phyloP scores from a whole-genome alignment of 225 moss, liverwort and hornwort species.

The Neckera pumila region DNA sequence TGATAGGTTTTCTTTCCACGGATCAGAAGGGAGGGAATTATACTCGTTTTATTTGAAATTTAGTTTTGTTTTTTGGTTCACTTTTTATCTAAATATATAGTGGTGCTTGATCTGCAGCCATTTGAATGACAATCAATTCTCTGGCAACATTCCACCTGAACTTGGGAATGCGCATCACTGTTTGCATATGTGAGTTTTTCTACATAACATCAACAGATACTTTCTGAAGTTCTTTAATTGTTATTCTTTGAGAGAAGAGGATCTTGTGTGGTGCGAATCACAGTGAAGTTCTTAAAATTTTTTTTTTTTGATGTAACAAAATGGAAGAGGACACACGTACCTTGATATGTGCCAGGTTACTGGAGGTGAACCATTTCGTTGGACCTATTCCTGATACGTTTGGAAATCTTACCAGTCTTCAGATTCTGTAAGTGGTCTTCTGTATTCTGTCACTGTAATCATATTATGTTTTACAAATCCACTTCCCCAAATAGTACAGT shows the following conservation, averaged over 20 bases:
- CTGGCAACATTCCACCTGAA: slow-evolving; percentile 7
- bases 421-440: slow-evolving; percentile 23
- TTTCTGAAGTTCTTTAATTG: not conserved
- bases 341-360: slow-evolving; percentile 8
- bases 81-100: not conserved
- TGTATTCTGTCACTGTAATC: too few species aligned
- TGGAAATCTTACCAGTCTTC: slow-evolving; percentile 25
- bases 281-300: too few species aligned
- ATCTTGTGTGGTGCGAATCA: not conserved
- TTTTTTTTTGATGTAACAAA: not conserved
- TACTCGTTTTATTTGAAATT: not conserved
- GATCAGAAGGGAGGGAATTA: not conserved
- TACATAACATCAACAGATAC: not conserved
- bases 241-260: not conserved
- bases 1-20: not conserved
- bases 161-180: not conserved
- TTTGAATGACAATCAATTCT: slow-evolving; percentile 11
- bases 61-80: not conserved
- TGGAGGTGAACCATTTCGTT: slow-evolving; percentile 16
- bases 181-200: slow-evolving; percentile 9
- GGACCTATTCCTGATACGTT: slow-evolving; percentile 22
- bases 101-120: slow-evolving; percentile 1
- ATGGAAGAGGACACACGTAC: not conserved
- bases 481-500: not conserved
- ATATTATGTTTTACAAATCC: not conserved